Conservation (phyloP, 352 stramenopile species). For the Pythium volutum region DNA sequence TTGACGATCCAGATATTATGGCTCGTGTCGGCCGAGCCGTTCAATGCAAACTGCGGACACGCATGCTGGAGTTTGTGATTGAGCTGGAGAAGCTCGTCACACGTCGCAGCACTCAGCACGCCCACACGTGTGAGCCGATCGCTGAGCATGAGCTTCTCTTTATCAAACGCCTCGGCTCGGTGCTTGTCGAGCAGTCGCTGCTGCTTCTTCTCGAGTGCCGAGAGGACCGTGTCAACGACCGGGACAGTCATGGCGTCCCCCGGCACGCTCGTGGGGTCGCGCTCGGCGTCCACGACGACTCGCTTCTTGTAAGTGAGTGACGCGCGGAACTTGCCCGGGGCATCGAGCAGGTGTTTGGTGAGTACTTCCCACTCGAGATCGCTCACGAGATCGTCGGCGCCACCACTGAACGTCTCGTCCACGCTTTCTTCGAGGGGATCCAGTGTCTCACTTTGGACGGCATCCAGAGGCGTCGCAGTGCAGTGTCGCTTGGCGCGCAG, state of each 20-base stretch:
- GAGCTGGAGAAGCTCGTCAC: constrained; percentile 34
- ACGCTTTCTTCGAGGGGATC: constrained; percentile 60
- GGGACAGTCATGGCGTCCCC: constrained; percentile 1
- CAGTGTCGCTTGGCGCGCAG: constrained; percentile 37
- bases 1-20: constrained; percentile 95
- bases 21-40: constrained; percentile 44
- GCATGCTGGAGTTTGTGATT: constrained; percentile 31
- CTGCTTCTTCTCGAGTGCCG: constrained; percentile 51
- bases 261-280: constrained; percentile 22
- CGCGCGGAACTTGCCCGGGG: constrained; percentile 41
- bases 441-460: background rate
- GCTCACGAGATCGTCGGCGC: constrained; percentile 54
- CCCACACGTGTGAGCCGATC: constrained; percentile 43
- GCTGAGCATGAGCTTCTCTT: constrained; percentile 54
- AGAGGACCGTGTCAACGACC: constrained; percentile 40
- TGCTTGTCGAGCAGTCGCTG: constrained; percentile 38
- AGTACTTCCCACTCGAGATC: constrained; percentile 80
- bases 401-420: constrained; percentile 30
- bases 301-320: constrained; percentile 59
- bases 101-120: constrained; percentile 23
- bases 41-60: constrained; percentile 75
- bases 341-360: constrained; percentile 41
- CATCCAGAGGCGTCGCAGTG: no score
- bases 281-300: constrained; percentile 38
- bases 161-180: constrained; percentile 39